A percentile compares a stretch with the other conserved stretches of the same genome.
phyloP scores from a whole-genome alignment of 2,329 filamentous ascomycete species.

The Sporothrix dimorphospora region DNA sequence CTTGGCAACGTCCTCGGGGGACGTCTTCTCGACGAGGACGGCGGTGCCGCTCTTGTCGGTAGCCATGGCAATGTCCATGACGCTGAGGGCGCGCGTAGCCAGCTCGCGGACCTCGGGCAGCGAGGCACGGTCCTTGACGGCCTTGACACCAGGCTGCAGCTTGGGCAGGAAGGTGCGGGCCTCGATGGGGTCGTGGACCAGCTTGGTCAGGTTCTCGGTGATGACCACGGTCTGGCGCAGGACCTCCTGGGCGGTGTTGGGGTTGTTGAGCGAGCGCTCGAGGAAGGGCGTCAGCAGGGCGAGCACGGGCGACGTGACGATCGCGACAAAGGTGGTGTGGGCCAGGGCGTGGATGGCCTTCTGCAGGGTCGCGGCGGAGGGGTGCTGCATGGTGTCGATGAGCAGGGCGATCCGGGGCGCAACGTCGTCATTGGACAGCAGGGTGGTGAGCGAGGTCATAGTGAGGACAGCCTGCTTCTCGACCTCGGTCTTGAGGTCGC shows the following conservation, averaged over 20 bases:
- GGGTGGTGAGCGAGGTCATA: constrained; percentile 86
- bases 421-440: constrained; percentile 96
- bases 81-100: constrained; percentile 76
- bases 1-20: constrained; percentile 72
- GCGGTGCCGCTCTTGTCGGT: constrained; percentile 55
- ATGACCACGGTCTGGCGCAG: constrained; percentile 95
- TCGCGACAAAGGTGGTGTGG: constrained; percentile 96
- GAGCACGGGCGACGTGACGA: constrained; percentile 93
- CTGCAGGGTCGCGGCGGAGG: constrained; percentile 82
- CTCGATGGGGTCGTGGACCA: constrained; percentile 94
- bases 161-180: constrained; percentile 94
- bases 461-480: constrained; percentile 88
- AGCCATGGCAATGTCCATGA: constrained; percentile 93
- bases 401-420: constrained; percentile 88
- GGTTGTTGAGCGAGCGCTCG: constrained; percentile 90
- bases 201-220: constrained; percentile 95
- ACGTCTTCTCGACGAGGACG: constrained; percentile 64
- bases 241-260: constrained; percentile 88
- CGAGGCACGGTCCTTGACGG: constrained; percentile 83
- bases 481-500: constrained; percentile 89
- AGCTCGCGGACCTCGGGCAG: constrained; percentile 93
- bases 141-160: constrained; percentile 89
- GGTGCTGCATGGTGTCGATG: constrained; percentile 93
- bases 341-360: constrained; percentile 97
- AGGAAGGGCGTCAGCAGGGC: constrained; percentile 92